Conservation (phyloP, 169 alveolate species). For the Plasmodium sp. region DNA sequence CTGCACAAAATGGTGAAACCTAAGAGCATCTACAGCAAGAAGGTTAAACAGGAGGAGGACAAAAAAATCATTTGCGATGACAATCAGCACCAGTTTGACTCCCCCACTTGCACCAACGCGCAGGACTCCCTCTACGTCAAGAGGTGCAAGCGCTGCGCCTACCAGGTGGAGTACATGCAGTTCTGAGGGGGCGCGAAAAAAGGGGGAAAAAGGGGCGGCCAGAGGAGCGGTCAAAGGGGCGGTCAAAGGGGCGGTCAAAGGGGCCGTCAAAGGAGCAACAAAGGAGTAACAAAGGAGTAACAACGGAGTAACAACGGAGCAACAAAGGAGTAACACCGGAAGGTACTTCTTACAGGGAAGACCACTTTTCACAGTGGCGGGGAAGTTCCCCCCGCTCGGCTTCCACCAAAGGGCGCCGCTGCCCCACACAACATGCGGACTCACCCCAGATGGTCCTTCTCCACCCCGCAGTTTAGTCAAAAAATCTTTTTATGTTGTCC, state of each 20-base stretch:
- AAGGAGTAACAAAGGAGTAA: no score
- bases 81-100: slow-evolving; percentile 38
- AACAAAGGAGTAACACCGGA: not conserved
- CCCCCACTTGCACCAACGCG: slow-evolving; percentile 17
- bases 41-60: not conserved
- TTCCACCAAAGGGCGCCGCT: not conserved
- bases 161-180: slow-evolving; percentile 39
- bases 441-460: not conserved
- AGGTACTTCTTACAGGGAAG: not conserved
- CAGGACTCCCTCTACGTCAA: slow-evolving; percentile 25
- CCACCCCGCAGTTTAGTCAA: not conserved
- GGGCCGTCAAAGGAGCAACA: not conserved
- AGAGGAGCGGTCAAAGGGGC: no score
- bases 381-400: not conserved
- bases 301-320: no score
- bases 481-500: slow-evolving; percentile 62
- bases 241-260: no score
- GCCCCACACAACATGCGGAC: not conserved
- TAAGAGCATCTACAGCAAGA: slow-evolving; percentile 36
- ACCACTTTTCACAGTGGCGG: not conserved
- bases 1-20: slow-evolving; percentile 34
- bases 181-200: not conserved
- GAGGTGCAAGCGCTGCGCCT: slow-evolving; percentile 30
- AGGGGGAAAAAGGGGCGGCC: no score
- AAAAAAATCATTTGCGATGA: slow-evolving; percentile 65